Percentiles rank a stretch among this genome's conserved stretches.
Evolutionary conservation across 495 filamentous ascomycete species (phyloP).

Genomic region (Penicillium argentinense): DNA sequence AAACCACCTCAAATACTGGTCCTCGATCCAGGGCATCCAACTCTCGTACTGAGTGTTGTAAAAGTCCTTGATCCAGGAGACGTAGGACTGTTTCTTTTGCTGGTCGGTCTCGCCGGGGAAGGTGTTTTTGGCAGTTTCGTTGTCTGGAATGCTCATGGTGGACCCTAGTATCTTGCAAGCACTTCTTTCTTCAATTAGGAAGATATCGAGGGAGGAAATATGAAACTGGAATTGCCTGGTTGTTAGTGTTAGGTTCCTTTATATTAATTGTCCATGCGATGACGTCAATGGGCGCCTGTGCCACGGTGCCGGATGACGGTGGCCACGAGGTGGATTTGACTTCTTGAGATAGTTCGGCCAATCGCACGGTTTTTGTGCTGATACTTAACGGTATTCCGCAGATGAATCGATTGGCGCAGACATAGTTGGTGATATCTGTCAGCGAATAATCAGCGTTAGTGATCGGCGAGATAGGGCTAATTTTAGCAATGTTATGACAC

Average conservation of each 20-base stretch:
- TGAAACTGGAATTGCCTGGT: neutral
- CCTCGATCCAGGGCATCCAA: constrained; percentile 77
- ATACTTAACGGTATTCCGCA: too few relatives aligned
- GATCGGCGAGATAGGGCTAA: too few relatives aligned
- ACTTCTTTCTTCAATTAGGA: neutral
- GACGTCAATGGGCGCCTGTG: constrained; percentile 9
- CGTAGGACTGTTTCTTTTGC: constrained; percentile 32
- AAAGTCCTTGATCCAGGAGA: constrained; percentile 54
- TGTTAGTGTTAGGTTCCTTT: constrained; percentile 11
- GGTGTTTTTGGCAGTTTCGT: neutral
- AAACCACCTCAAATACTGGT: constrained; percentile 67
- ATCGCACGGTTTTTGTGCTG: too few relatives aligned
- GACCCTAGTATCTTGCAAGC: too few relatives aligned
- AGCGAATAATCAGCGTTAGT: too few relatives aligned
- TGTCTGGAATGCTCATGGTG: constrained; percentile 6
- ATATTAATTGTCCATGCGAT: constrained; percentile 7
- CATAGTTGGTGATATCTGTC: too few relatives aligned
- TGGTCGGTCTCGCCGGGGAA: neutral
- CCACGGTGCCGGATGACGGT: too few relatives aligned
- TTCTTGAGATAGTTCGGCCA: too few relatives aligned
- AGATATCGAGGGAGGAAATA: neutral
- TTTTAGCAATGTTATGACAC: too few relatives aligned
- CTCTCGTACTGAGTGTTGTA: constrained; percentile 68
- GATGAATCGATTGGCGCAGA: too few relatives aligned
- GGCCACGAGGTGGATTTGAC: too few relatives aligned